These are phyloP conservation scores for Colletotrichum musicola DNA, from an alignment of 2,329 filamentous ascomycete genomes.

Conservation along the genomic window DNA sequence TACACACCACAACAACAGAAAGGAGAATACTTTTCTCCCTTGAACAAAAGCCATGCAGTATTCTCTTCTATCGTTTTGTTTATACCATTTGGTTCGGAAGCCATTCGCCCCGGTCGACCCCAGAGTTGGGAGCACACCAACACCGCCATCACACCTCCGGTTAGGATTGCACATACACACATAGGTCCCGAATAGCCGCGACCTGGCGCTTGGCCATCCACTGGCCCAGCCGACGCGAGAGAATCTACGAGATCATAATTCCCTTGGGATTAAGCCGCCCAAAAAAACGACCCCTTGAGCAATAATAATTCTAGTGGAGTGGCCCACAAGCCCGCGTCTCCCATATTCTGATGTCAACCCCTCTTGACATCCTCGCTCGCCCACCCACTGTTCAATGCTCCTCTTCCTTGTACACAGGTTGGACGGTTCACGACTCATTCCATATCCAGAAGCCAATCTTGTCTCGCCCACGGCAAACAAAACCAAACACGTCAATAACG, in stretches of 20 bases:
- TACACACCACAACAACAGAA: constrained; percentile 4
- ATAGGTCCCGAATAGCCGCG: constrained; percentile 25
- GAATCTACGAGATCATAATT: constrained; percentile 23
- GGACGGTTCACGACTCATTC: constrained; percentile 9
- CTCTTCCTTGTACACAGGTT: constrained; percentile 11
- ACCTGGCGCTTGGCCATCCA: constrained; percentile 22
- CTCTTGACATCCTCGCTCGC: constrained; percentile 13
- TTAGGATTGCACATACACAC: neutral
- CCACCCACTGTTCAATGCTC: neutral
- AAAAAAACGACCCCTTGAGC: constrained; percentile 1
- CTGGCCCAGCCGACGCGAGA: constrained; percentile 17
- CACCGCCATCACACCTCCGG: neutral
- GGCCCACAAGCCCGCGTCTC: constrained; percentile 24
- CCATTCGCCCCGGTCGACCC: no score
- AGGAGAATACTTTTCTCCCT: neutral
- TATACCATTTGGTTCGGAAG: no score
- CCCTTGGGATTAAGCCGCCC: constrained; percentile 17
- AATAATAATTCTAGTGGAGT: constrained; percentile 19
- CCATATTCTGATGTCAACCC: constrained; percentile 25
- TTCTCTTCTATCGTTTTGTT: no score
- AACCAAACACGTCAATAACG: neutral
- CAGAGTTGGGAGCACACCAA: neutral
- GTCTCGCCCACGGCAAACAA: neutral
- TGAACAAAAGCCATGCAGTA: no score
- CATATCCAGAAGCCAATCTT: constrained; percentile 3